Evolutionary conservation across 202 grass and related monocot genomes (phyloP), one percentile per base, ranked within the genome.

Genomic region (Bolboschoenoplectus hybrid): DNA sequence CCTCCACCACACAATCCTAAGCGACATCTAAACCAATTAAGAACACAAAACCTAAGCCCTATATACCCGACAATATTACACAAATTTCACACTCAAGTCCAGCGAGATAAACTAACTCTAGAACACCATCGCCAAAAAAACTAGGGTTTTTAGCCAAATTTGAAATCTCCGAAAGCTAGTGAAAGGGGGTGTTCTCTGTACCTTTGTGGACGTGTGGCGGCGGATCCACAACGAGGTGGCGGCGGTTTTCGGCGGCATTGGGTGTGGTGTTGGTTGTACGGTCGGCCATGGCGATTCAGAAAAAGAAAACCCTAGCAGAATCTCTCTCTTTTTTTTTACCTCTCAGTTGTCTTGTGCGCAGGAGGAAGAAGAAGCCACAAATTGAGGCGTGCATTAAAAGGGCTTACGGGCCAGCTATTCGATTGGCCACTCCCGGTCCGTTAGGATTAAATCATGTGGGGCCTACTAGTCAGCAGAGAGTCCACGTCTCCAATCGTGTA

Each of bases 261-360:
- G 85, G 49, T 69, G 92, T 52, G 71, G 86, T 84, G 84, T 85
- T 87, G 94, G 26, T 70, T 75, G 84, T 75, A 67, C 53, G 35
- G 90, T 86, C 78, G 44, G 90, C 81, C 90, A 85, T 92, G 81
- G 91, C 82, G 85, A 83, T 72, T 76, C 26, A 26, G 32, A 80
- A 6, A 88, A 26, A 26, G 26, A 26, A 94, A 94, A 97, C 88
- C 92, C 94, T 94, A 91, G 85, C 49, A 61, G 73, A 45, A 80
- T 79, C 80, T 82, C 26, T 78, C 43, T 45, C 26, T 26, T 26
- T 26, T 26, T 26, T 26, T 26, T 65, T 88, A 8, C 20, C 53
- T 66, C 20, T 73, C 68, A 39, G 43, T 55, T 32, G 9, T 51
- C 34, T 71, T 84, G 36, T 39, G 68, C 34, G 69, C 13, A 58